Percentiles rank a stretch among this genome's conserved stretches.
These are phyloP conservation scores for Cyanidioschyzon merolae DNA, from an alignment of 23 red algal species.

Conservation along the genomic window DNA sequence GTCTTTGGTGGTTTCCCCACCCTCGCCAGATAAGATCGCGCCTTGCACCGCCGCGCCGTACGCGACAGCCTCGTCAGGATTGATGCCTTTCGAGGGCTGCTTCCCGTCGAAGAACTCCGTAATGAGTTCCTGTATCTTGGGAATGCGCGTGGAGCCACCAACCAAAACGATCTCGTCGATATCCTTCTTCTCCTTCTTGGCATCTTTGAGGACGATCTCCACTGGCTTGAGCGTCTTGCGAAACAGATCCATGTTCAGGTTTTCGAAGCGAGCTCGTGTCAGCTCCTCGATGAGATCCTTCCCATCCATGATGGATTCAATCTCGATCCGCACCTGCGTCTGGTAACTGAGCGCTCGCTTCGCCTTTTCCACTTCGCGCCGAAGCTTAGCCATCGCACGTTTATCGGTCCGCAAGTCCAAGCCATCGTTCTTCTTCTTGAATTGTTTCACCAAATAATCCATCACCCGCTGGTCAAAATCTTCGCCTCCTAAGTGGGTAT, in stretches of 20 bases:
- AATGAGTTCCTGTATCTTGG: conserved; percentile 93
- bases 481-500: conserved; percentile 94
- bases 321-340: conserved; percentile 93
- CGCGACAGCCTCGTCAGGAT: conserved; percentile 94
- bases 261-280: conserved; percentile 86
- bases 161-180: conserved; percentile 94
- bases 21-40: conserved; percentile 75
- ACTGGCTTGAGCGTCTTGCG: conserved; percentile 96
- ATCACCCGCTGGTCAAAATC: conserved; percentile 98
- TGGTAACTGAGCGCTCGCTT: conserved; percentile 78
- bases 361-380: conserved; percentile 92
- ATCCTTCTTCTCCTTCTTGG: conserved; percentile 56
- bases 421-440: conserved; percentile 92
- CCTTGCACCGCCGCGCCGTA: conserved; percentile 92
- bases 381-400: conserved; percentile 75
- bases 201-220: conserved; percentile 89
- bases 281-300: conserved; percentile 85
- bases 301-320: conserved; percentile 73
- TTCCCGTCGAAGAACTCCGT: conserved; percentile 81
- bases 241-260: conserved; percentile 94
- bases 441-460: conserved; percentile 96
- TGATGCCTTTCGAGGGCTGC: conserved; percentile 77
- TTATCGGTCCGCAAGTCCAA: conserved; percentile 73
- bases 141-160: conserved; percentile 94
- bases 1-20: conserved; percentile 38